phyloP scores from a whole-genome alignment of 768 basidiomycete species.

The Lentinus brumalis region DNA sequence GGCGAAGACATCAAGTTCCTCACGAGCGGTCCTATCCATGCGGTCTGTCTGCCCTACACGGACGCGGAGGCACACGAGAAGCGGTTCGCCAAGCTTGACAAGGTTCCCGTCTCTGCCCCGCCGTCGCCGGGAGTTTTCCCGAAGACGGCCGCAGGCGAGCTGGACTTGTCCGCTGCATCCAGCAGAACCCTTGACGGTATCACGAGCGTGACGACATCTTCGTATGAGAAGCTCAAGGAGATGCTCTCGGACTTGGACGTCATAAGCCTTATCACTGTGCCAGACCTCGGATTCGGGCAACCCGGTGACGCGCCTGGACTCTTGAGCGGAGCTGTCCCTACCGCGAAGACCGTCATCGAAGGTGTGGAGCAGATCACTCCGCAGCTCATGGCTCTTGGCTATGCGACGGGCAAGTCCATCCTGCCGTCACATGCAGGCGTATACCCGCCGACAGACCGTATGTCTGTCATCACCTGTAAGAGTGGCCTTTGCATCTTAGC shows the following conservation, averaged over 20 bases:
- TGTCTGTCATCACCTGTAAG: slow-evolving; percentile 81
- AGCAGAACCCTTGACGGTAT: slow-evolving; percentile 18
- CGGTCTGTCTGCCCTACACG: slow-evolving; percentile 67
- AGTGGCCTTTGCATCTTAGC: slow-evolving; percentile 4
- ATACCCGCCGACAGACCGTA: slow-evolving; percentile 73
- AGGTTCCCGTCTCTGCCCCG: slow-evolving; percentile 15
- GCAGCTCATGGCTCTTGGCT: slow-evolving; percentile 76
- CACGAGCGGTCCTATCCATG: slow-evolving; percentile 62
- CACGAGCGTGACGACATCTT: slow-evolving; percentile 47
- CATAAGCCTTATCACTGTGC: slow-evolving; percentile 57
- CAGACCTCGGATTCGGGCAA: slow-evolving; percentile 73
- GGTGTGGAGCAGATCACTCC: slow-evolving; percentile 76
- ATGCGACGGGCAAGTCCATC: slow-evolving; percentile 67
- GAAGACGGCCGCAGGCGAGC: slow-evolving; percentile 3
- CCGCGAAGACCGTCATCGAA: slow-evolving; percentile 66
- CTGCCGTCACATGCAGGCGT: slow-evolving; percentile 68
- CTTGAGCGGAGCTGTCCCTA: slow-evolving; percentile 75
- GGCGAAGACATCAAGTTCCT: slow-evolving; percentile 38
- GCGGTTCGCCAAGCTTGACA: slow-evolving; percentile 55
- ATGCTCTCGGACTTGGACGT: slow-evolving; percentile 63
- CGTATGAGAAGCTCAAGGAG: slow-evolving; percentile 50
- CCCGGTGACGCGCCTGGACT: slow-evolving; percentile 69
- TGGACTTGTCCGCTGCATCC: background rate
- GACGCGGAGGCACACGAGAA: slow-evolving; percentile 64
- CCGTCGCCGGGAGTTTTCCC: background rate